Conservation (phyloP, 2,329 filamentous ascomycete species). For the Scytalidium sp. region DNA sequence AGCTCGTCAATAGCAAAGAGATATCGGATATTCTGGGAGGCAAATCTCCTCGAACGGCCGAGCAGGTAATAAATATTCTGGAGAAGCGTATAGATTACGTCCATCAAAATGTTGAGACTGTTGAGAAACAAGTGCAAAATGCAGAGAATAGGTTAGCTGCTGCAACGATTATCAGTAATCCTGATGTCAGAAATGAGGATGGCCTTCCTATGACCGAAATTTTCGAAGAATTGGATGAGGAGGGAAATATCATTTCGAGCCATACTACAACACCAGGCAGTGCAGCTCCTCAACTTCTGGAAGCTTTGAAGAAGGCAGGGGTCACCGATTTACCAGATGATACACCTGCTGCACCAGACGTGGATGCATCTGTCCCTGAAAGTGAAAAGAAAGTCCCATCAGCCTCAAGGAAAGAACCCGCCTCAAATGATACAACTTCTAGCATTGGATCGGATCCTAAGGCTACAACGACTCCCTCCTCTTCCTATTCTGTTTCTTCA, state of each 20-base stretch:
- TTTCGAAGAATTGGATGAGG: conserved; percentile 85
- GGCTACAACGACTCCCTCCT: background rate
- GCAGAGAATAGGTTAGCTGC: conserved; percentile 69
- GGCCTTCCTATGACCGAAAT: conserved; percentile 85
- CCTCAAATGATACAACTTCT: background rate
- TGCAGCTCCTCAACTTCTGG: conserved; percentile 63
- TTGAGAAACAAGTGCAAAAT: conserved; percentile 65
- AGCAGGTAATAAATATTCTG: conserved; percentile 66
- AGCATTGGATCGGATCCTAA: background rate
- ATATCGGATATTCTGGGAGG: conserved; percentile 43
- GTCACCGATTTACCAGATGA: conserved; percentile 44
- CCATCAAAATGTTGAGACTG: conserved; percentile 70
- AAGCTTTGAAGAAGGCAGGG: conserved; percentile 76
- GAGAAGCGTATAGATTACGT: conserved; percentile 86
- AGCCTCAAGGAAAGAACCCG: background rate
- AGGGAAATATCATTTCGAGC: conserved; percentile 77
- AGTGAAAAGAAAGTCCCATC: background rate
- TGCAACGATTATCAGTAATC: conserved; percentile 55
- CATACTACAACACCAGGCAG: conserved; percentile 66
- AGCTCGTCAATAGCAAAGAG: conserved; percentile 59
- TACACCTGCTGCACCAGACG: conserved; percentile 5
- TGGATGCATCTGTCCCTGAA: conserved; percentile 5
- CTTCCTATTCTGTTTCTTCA: conserved; percentile 15
- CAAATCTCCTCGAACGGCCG: conserved; percentile 46
- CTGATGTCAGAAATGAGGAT: conserved; percentile 62